A percentile compares a stretch with the other conserved stretches of the same genome.
Evolutionary conservation across 805 yeast genomes (phyloP).

Genomic region (Schwanniomyces polymorphus): DNA sequence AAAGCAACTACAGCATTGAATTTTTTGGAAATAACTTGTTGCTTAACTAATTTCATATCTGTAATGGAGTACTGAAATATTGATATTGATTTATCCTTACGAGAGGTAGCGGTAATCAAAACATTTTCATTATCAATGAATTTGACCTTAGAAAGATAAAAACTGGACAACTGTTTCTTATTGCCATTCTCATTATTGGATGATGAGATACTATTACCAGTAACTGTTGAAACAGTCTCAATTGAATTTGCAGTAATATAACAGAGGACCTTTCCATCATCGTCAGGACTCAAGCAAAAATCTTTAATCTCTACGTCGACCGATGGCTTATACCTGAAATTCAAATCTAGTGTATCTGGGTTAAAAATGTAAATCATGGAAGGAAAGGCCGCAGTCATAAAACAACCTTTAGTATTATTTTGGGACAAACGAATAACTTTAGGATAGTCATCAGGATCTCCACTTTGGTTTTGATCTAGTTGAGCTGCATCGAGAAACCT

Average conservation of each 20-base stretch:
- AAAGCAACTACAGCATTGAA: conserved; percentile 56
- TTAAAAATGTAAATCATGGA: conserved; percentile 63
- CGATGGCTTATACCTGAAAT: conserved; percentile 52
- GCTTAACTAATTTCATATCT: conserved; percentile 41
- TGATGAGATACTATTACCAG: conserved; percentile 40
- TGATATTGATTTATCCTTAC: conserved; percentile 36
- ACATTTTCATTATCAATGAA: conserved; percentile 36
- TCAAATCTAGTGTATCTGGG: conserved; percentile 52
- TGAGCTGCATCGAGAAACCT: conserved; percentile 62
- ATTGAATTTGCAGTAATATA: conserved; percentile 59
- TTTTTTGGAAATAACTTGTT: conserved; percentile 43
- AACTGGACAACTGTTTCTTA: conserved; percentile 20
- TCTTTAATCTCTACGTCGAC: conserved; percentile 59
- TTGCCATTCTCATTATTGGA: conserved; percentile 18
- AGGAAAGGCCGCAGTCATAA: conserved; percentile 68
- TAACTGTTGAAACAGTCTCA: conserved; percentile 49
- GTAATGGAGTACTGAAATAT: conserved; percentile 46
- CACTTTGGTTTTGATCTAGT: conserved; percentile 44
- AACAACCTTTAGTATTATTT: conserved; percentile 63
- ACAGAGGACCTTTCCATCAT: conserved; percentile 61
- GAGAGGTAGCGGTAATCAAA: conserved; percentile 30
- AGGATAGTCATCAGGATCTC: conserved; percentile 53
- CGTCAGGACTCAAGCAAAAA: conserved; percentile 57
- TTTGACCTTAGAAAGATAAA: conserved; percentile 42
- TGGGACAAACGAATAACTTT: conserved; percentile 59